These are phyloP conservation scores for Chytriomyces hyalinus DNA, from an alignment of 192 early-diverging fungal genomes.

Conservation along the genomic window DNA sequence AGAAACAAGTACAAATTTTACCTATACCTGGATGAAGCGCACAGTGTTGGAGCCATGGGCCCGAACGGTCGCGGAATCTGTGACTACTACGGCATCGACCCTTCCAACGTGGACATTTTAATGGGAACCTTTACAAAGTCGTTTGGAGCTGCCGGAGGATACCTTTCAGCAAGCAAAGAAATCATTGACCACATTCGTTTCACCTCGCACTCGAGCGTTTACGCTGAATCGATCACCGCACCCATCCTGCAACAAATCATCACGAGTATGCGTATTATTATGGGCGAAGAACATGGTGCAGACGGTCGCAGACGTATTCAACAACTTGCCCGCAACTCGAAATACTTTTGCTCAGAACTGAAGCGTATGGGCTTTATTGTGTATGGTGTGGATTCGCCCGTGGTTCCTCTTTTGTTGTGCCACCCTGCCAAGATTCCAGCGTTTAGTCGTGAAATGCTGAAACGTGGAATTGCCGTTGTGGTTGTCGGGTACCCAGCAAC, in stretches of 20 bases:
- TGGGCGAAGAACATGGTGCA: slow-evolving; percentile 86
- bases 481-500: slow-evolving; percentile 98
- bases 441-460: slow-evolving; percentile 90
- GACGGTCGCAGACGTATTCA: slow-evolving; percentile 83
- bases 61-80: slow-evolving; percentile 93
- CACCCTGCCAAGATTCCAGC: slow-evolving; percentile 97
- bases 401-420: slow-evolving; percentile 89
- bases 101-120: slow-evolving; percentile 85
- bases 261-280: slow-evolving; percentile 88
- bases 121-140: slow-evolving; percentile 99
- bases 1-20: slow-evolving; percentile 94
- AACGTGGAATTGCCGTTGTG: slow-evolving; percentile 91
- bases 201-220: slow-evolving; percentile 80
- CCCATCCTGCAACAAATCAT: slow-evolving; percentile 89
- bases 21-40: slow-evolving; percentile 96
- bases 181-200: slow-evolving; percentile 83
- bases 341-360: slow-evolving; percentile 81
- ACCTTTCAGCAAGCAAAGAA: slow-evolving; percentile 78
- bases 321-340: slow-evolving; percentile 82
- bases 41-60: slow-evolving; percentile 94
- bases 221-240: slow-evolving; percentile 87
- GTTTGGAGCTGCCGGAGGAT: slow-evolving; percentile 96
- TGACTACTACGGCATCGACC: slow-evolving; percentile 93
- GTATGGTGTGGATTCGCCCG: slow-evolving; percentile 89
- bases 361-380: slow-evolving; percentile 93